Conservation (phyloP, 768 basidiomycete genomes). For the Lentinula aciculospora region DNA sequence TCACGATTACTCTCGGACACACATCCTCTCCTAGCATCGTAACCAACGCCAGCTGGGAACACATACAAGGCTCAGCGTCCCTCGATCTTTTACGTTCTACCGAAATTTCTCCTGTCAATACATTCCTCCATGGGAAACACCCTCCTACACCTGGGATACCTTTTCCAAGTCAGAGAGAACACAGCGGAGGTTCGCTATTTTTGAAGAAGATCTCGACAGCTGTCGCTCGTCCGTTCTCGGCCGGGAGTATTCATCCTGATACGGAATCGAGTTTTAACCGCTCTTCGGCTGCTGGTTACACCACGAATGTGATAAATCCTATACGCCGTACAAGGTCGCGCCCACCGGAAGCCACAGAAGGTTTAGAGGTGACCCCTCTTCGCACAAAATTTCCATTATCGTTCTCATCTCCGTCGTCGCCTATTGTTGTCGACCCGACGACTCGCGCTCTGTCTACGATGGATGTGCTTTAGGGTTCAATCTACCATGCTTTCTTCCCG, state of each 20-base stretch:
- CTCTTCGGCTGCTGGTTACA: background rate
- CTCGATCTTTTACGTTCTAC: slow-evolving; percentile 1
- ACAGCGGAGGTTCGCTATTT: background rate
- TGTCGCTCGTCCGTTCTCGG: background rate
- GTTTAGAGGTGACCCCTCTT: background rate
- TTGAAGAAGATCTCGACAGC: background rate
- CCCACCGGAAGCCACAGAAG: background rate
- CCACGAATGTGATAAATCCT: background rate
- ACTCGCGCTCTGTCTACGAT: background rate
- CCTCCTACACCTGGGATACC: background rate
- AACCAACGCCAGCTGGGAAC: background rate
- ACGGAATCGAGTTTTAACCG: background rate
- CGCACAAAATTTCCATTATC: background rate
- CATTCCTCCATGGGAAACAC: slow-evolving; percentile 1
- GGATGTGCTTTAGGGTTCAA: background rate
- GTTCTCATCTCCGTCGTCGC: background rate
- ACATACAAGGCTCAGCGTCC: background rate
- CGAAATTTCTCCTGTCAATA: background rate
- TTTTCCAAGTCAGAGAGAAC: background rate
- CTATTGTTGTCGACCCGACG: background rate
- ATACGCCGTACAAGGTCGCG: background rate
- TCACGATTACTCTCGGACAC: background rate
- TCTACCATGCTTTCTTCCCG: background rate
- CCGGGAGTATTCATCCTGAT: background rate
- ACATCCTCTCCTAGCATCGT: background rate